Evolutionary conservation across 2,329 filamentous ascomycete genomes (phyloP), one percentile per base, ranked within the genome.

Genomic region (Talaromyces rugulosus): DNA sequence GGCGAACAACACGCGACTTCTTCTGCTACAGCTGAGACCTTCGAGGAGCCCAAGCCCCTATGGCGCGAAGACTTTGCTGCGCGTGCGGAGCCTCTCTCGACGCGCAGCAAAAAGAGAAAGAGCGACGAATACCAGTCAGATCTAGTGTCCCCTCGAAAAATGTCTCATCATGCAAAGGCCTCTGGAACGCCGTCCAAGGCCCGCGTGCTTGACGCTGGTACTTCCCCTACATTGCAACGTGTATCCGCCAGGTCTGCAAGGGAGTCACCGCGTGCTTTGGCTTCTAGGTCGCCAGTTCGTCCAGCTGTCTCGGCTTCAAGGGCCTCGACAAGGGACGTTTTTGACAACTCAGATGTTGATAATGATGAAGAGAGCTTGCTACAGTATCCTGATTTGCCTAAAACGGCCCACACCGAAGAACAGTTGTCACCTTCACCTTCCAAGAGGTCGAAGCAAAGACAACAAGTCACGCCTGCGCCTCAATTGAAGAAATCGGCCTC

Each of bases 41-140:
- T 80, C 66, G 78, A 74, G 12, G 77, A 78, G 42, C 69, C 79
- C 23, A 73, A 70, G 42, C 68, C 68, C 30, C 62, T 81, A 66
- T 81, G 80, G 80, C 74, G 69, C 44, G 78, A 81, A 66, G 76
- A 78, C 44, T 73, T 71, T 60, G 78, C 78, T 14, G 69, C 69
- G 54, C 73, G 76, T 23, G 68, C 69, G 57, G 72, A 73, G 47
- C 75, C 77, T 27, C 31, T 66, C 23, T 68, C 74, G 23, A 76
- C 74, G 58, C 74, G 73, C 64, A 78, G 78, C 5, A 80, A 77
- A 67, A 82, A 82, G 67, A 73, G 80, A 57, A 82, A 81, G 67
- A 82, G 80, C 63, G 75, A 81, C 27, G 80, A 82, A 62, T 78
- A 79, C 60, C 70, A 72, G 42, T 74, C 71, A 5, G 76, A 78